Evolutionary conservation across 2,329 filamentous ascomycete genomes (phyloP).

Genomic region (Nemania sp.): DNA sequence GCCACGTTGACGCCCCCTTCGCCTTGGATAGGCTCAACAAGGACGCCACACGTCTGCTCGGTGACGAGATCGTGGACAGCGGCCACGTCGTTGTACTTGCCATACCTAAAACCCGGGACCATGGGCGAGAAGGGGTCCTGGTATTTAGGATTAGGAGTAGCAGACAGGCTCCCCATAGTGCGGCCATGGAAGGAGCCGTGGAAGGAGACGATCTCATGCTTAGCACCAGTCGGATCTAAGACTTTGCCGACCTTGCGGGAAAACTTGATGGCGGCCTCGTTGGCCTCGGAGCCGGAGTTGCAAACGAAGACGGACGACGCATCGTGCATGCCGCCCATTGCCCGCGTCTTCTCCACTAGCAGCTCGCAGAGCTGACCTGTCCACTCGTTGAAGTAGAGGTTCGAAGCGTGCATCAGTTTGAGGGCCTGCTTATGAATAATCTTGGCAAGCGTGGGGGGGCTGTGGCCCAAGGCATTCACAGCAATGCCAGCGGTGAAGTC

Average conservation of each 20-base stretch:
- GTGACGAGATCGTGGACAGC: constrained; percentile 75
- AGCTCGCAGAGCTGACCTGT: constrained; percentile 86
- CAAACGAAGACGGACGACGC: constrained; percentile 85
- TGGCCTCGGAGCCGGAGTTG: constrained; percentile 96
- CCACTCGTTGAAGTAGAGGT: constrained; percentile 97
- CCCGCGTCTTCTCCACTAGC: constrained; percentile 78
- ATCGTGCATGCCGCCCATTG: constrained; percentile 80
- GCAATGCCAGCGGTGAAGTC: constrained; percentile 97
- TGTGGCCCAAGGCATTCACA: constrained; percentile 90
- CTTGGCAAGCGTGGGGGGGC: constrained; percentile 75
- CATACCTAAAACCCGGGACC: constrained; percentile 90
- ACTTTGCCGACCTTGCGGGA: constrained; percentile 86
- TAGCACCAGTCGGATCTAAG: constrained; percentile 69
- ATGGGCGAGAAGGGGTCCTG: constrained; percentile 94
- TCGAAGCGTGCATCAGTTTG: constrained; percentile 87
- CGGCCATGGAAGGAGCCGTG: constrained; percentile 91
- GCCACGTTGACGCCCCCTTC: constrained; percentile 91
- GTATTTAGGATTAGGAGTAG: constrained; percentile 97
- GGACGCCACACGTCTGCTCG: constrained; percentile 86
- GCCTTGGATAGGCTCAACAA: constrained; percentile 96
- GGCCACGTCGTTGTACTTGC: constrained; percentile 79
- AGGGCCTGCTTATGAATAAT: constrained; percentile 76
- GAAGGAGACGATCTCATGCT: constrained; percentile 89
- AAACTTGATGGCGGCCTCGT: constrained; percentile 97
- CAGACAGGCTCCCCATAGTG: constrained; percentile 93